Evolutionary conservation across 2,329 filamentous ascomycete genomes (phyloP), one percentile per base, ranked within the genome.

Genomic region (Fusarium sp.): DNA sequence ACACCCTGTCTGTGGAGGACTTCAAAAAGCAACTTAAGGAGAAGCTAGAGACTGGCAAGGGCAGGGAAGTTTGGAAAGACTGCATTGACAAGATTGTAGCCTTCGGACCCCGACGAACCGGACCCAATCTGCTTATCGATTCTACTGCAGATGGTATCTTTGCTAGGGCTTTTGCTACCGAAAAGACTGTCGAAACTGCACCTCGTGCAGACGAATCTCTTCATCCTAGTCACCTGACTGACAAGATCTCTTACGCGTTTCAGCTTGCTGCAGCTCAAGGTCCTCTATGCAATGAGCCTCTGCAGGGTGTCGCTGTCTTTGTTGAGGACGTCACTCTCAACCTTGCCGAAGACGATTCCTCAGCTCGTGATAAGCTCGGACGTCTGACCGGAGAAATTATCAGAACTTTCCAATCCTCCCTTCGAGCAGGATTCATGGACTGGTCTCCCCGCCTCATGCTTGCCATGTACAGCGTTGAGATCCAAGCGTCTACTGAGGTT

Each of bases 401-500:
- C 83, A 94, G 94, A 79, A 91, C 92, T 1, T 90, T 95, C 20
- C 93, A 95, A 73, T 90, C 93, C 47, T 88, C 91, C n/a, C 94
- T 99, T 66, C 89, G 91, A 53, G 86, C 91, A 70, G 95, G 91
- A 24, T 97, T 98, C 84, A 85, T 98, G 20, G 96, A 98, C 84
- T 99, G 96, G 96, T 95, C 92, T 42, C 93, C 96, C 0, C 90
- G 96, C n/a, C 88, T 99, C 73, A 89, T 98, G 83, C 89, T 99
- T 46, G 96, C 96, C 54, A 98, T 98, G 94, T 99, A 99, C 84
- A 94, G 90, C 59, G 97, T 95, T 79, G 96, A 98, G 79, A 98
- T 99, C 76, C 96, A 98, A 86, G 94, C 95, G 30, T 95, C 93
- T 24, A 95, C 95, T 75, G 96, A 98, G 81, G 96, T 98, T 44